These are phyloP conservation scores for Entomortierella parvispora DNA, from an alignment of 192 early-diverging fungal species.

Conservation along the genomic window DNA sequence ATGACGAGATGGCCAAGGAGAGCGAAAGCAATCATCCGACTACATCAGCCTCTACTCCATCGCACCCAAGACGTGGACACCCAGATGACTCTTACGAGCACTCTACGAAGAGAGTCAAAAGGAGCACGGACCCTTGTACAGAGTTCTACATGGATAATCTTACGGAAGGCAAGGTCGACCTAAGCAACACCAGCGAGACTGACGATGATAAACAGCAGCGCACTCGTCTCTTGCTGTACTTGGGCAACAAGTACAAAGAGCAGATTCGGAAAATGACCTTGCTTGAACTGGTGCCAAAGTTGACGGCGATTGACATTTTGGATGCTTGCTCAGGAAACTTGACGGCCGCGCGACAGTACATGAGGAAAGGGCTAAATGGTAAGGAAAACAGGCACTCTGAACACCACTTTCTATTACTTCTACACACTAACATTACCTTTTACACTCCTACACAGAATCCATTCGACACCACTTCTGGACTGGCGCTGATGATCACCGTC, in stretches of 20 bases:
- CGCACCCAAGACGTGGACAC: too few relatives aligned
- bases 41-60: too few relatives aligned
- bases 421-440: background rate
- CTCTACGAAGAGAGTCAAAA: too few relatives aligned
- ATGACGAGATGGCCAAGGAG: too few relatives aligned
- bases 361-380: constrained; percentile 22
- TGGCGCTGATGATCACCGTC: constrained; percentile 16
- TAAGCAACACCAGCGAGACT: background rate
- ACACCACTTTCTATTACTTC: background rate
- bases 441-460: constrained; percentile 11
- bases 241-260: constrained; percentile 1
- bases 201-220: background rate
- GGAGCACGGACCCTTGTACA: too few relatives aligned
- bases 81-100: too few relatives aligned
- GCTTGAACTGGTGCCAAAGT: constrained; percentile 16
- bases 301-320: constrained; percentile 33
- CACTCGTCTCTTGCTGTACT: constrained; percentile 7
- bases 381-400: background rate
- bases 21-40: too few relatives aligned
- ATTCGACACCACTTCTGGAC: constrained; percentile 28
- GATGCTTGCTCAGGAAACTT: constrained; percentile 26
- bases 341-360: background rate
- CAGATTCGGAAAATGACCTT: constrained; percentile 19
- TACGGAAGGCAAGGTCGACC: background rate
- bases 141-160: too few relatives aligned